These are phyloP conservation scores for Forsythia viridissima DNA, from an alignment of 257 asterid genomes.

Conservation along the genomic window DNA sequence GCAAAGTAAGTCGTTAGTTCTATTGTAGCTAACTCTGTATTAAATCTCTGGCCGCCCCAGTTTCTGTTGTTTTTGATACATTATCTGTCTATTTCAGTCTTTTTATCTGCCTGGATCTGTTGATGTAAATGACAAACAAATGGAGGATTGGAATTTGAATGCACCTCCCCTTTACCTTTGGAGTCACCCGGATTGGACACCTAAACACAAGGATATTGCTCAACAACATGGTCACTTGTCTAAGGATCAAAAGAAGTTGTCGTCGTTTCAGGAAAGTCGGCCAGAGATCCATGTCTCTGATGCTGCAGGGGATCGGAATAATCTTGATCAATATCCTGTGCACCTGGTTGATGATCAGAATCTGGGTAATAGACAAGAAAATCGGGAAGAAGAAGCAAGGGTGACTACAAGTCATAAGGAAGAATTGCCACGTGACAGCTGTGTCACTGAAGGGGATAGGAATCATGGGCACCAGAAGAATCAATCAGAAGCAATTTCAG, in stretches of 20 bases:
- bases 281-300: constrained; percentile 8
- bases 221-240: constrained; percentile 54
- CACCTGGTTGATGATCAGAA: constrained; percentile 20
- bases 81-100: constrained; percentile 52
- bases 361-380: constrained; percentile 29
- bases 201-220: constrained; percentile 68
- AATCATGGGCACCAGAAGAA: constrained; percentile 19
- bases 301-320: constrained; percentile 18
- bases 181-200: constrained; percentile 73
- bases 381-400: constrained; percentile 22
- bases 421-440: constrained; percentile 8
- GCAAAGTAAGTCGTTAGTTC: constrained; percentile 49
- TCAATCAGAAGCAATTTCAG: constrained; percentile 14
- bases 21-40: not conserved
- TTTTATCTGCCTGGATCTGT: constrained; percentile 91
- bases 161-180: constrained; percentile 80
- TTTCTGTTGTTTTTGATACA: constrained; percentile 10
- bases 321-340: constrained; percentile 20
- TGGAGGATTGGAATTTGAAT: constrained; percentile 75
- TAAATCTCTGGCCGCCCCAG: not conserved
- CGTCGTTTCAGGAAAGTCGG: constrained; percentile 19
- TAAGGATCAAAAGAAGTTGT: constrained; percentile 24
- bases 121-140: constrained; percentile 62
- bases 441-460: constrained; percentile 29
- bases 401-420: constrained; percentile 28